These are phyloP conservation scores for Lachnellula willkommii DNA, from an alignment of 2,329 filamentous ascomycete species.

Conservation along the genomic window DNA sequence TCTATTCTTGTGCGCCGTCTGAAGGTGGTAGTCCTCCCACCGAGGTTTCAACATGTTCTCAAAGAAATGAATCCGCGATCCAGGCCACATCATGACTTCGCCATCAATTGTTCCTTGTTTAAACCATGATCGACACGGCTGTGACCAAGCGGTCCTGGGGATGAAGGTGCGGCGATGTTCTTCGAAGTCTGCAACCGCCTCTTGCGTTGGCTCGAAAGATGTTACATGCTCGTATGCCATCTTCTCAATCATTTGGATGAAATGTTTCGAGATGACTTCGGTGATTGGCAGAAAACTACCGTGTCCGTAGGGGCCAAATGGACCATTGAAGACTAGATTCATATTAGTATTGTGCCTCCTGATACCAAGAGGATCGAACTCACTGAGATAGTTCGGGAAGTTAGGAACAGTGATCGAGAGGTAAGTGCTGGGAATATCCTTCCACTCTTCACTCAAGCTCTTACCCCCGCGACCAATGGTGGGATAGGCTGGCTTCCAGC, in stretches of 20 bases:
- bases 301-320: constrained; percentile 14
- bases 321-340: background rate
- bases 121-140: constrained; percentile 23
- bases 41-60: constrained; percentile 35
- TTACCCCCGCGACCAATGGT: constrained; percentile 11
- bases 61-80: constrained; percentile 43
- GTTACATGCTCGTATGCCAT: constrained; percentile 32
- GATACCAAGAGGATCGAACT: background rate
- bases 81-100: constrained; percentile 39
- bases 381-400: constrained; percentile 25
- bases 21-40: constrained; percentile 39
- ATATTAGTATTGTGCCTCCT: no score
- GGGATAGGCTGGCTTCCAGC: background rate
- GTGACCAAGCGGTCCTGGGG: constrained; percentile 23
- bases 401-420: constrained; percentile 17
- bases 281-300: constrained; percentile 14
- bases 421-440: constrained; percentile 15
- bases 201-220: constrained; percentile 39
- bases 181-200: constrained; percentile 30
- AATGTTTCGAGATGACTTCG: constrained; percentile 11
- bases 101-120: constrained; percentile 17
- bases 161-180: constrained; percentile 31
- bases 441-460: constrained; percentile 17
- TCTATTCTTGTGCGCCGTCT: constrained; percentile 24
- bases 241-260: constrained; percentile 30